A percentile compares a stretch with the other conserved stretches of the same genome.
Evolutionary conservation across 2,329 filamentous ascomycete species (phyloP).

Genomic region (Thielaviopsis populi): DNA sequence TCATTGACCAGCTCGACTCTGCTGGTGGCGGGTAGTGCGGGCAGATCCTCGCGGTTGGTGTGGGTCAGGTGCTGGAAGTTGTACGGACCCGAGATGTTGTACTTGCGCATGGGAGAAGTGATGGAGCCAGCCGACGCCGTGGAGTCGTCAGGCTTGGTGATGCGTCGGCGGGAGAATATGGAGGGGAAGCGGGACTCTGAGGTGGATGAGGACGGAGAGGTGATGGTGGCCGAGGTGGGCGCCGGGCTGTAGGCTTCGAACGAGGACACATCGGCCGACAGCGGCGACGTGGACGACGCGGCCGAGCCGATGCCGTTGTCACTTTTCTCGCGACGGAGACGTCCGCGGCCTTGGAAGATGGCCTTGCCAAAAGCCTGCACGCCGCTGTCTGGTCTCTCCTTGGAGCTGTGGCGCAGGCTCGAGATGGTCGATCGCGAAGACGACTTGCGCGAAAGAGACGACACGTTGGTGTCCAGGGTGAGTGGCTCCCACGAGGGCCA

Average conservation of each 20-base stretch:
- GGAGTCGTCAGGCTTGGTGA: slow-evolving; percentile 12
- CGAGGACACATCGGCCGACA: neutral
- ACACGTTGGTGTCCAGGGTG: slow-evolving; percentile 36
- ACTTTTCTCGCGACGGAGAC: slow-evolving; percentile 36
- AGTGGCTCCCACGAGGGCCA: slow-evolving; percentile 14
- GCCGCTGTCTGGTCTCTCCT: slow-evolving; percentile 39
- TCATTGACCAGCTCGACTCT: slow-evolving; percentile 31
- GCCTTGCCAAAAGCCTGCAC: slow-evolving; percentile 44
- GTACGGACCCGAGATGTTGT: slow-evolving; percentile 47
- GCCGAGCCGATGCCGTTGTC: slow-evolving; percentile 1
- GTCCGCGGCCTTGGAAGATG: slow-evolving; percentile 40
- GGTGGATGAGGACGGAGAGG: slow-evolving; percentile 1
- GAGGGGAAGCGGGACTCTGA: slow-evolving; percentile 25
- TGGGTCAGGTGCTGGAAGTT: slow-evolving; percentile 53
- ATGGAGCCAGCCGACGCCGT: slow-evolving; percentile 16
- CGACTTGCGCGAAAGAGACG: slow-evolving; percentile 40
- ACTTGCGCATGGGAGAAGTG: slow-evolving; percentile 18
- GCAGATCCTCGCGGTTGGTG: slow-evolving; percentile 35
- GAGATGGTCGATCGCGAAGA: slow-evolving; percentile 41
- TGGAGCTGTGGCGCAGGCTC: slow-evolving; percentile 32
- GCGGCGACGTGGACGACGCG: slow-evolving; percentile 2
- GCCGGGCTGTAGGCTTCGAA: neutral
- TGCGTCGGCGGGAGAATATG: slow-evolving; percentile 34
- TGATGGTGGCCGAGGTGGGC: neutral
- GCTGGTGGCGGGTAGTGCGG: slow-evolving; percentile 28